A percentile compares a stretch with the other conserved stretches of the same genome.
phyloP scores from a whole-genome alignment of 2,329 filamentous ascomycete species.

The Fusarium algeriense region DNA sequence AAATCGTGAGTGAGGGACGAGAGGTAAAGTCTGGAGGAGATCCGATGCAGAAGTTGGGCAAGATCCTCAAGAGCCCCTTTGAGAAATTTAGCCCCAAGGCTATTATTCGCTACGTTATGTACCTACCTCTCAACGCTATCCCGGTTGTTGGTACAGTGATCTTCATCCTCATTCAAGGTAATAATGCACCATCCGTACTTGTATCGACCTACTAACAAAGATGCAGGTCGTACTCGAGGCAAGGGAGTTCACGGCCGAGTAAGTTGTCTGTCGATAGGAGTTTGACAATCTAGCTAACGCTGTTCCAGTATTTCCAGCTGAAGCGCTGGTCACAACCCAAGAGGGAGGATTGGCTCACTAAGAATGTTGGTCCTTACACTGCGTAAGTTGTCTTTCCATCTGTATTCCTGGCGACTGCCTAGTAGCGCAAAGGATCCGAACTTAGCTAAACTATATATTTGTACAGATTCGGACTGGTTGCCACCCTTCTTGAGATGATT shows the following conservation, averaged over 20 bases:
- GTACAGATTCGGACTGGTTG: conserved; percentile 77
- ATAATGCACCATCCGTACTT: not conserved
- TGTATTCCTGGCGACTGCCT: not conserved
- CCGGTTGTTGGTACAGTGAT: conserved; percentile 86
- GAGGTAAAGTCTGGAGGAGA: conserved; percentile 74
- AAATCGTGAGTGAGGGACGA: conserved; percentile 79
- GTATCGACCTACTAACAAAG: conserved; percentile 6
- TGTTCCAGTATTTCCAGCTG: conserved; percentile 83
- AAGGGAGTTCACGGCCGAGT: conserved; percentile 66
- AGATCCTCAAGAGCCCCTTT: conserved; percentile 69
- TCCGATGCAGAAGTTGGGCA: conserved; percentile 68
- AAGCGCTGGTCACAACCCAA: conserved; percentile 81
- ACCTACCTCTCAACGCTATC: conserved; percentile 92
- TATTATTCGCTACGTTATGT: conserved; percentile 83
- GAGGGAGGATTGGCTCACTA: conserved; percentile 75
- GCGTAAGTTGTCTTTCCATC: conserved; percentile 68
- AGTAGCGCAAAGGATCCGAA: conserved; percentile 10
- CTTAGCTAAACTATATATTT: conserved; percentile 22
- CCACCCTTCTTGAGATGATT: conserved; percentile 85
- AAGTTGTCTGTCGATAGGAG: conserved; percentile 46
- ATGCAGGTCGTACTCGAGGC: conserved; percentile 61
- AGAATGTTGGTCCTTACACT: conserved; percentile 81
- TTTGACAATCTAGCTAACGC: conserved; percentile 6
- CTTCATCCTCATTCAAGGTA: conserved; percentile 82
- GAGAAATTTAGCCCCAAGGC: conserved; percentile 69